Conservation (phyloP, 225 moss, liverwort and hornwort species). For the Bryum argenteum region DNA sequence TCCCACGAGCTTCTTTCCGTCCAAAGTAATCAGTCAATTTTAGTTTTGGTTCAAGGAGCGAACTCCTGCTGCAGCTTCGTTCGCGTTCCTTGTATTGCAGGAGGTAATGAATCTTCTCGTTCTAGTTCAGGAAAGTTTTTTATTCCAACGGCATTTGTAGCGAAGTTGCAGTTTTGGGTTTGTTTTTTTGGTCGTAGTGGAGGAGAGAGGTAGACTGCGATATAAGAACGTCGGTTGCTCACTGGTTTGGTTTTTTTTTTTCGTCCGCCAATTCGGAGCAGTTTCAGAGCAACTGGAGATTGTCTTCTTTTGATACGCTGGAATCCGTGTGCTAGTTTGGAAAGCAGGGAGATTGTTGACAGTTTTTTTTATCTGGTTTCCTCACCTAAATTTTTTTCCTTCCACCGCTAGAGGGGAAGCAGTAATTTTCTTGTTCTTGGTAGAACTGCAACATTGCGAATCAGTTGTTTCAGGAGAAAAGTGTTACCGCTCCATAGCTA, state of each 20-base stretch:
- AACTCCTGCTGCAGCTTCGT: neutral
- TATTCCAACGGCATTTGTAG: neutral
- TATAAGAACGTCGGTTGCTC: neutral
- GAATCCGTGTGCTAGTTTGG: no score
- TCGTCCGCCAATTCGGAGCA: constrained; percentile 25
- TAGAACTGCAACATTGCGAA: constrained; percentile 1
- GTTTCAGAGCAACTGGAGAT: no score
- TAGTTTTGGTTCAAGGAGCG: neutral
- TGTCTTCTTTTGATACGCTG: no score
- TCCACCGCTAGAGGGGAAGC: neutral
- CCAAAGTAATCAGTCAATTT: neutral
- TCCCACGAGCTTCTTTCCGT: neutral
- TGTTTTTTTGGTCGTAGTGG: no score
- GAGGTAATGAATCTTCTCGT: neutral
- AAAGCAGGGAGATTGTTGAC: no score
- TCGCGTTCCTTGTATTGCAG: neutral
- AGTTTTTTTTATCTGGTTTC: neutral
- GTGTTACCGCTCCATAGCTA: neutral
- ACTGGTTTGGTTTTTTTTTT: no score
- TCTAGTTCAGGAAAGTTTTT: neutral
- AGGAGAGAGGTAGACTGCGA: neutral
- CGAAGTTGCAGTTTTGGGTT: constrained; percentile 7
- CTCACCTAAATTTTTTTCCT: neutral
- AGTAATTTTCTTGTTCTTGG: constrained; percentile 1
- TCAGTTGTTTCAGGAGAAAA: neutral